phyloP scores from a whole-genome alignment of 2,329 filamentous ascomycete genomes.

The Ophiostoma montium region DNA sequence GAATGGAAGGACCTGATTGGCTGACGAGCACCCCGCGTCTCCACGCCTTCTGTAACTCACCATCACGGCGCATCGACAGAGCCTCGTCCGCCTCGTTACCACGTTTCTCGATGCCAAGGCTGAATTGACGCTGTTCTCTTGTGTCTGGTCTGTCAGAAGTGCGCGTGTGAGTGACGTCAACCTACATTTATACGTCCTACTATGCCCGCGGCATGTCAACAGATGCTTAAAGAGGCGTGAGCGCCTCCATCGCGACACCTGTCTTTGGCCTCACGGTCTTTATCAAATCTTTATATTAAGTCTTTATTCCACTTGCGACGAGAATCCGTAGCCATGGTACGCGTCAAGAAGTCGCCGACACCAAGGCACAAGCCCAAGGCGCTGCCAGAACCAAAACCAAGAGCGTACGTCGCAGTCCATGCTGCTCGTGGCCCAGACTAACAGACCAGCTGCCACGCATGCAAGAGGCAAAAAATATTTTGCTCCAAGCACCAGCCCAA shows the following conservation, averaged over 20 bases:
- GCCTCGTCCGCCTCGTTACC: background rate
- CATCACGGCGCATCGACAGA: background rate
- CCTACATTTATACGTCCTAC: no score
- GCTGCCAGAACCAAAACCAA: constrained; percentile 5
- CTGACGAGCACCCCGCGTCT: background rate
- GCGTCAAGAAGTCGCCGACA: background rate
- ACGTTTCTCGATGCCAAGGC: background rate
- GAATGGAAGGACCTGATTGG: background rate
- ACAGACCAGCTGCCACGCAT: constrained; percentile 9
- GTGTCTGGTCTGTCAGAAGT: no score
- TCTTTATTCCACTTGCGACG: background rate
- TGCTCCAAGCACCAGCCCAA: constrained; percentile 12
- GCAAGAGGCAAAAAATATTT: constrained; percentile 12
- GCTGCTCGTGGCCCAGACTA: no score
- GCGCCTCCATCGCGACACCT: no score
- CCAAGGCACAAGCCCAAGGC: constrained; percentile 2
- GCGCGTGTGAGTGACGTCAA: no score
- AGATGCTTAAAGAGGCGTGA: no score
- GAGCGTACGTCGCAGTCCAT: constrained; percentile 4
- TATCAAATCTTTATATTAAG: background rate
- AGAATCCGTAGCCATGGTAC: background rate
- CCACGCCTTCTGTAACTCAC: background rate
- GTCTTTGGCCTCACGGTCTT: background rate
- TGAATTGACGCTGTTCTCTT: no score
- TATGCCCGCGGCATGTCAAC: no score